These are phyloP conservation scores for Xylariaceae sp. DNA, from an alignment of 2,329 filamentous ascomycete species.

Conservation along the genomic window DNA sequence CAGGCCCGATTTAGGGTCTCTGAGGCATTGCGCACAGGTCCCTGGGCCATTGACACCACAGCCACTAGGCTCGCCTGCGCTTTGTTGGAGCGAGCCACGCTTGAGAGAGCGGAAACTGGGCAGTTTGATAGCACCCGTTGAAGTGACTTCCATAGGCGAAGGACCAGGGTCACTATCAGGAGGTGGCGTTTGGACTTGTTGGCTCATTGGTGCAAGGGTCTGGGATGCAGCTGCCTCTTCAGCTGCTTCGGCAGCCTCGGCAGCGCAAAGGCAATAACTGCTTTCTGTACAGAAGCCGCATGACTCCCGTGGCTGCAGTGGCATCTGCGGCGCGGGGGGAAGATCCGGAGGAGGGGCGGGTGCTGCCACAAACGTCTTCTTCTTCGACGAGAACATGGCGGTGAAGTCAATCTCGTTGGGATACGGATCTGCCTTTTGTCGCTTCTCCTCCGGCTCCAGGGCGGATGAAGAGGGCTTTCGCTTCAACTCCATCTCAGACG, in stretches of 20 bases:
- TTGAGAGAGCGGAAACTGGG: slow-evolving; percentile 38
- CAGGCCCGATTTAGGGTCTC: slow-evolving; percentile 72
- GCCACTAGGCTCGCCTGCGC: slow-evolving; percentile 29
- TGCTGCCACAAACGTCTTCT: slow-evolving; percentile 33
- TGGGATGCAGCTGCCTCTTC: slow-evolving; percentile 34
- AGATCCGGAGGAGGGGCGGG: slow-evolving; percentile 28
- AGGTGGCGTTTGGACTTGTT: slow-evolving; percentile 52
- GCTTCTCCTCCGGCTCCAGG: slow-evolving; percentile 46
- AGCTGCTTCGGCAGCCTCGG: slow-evolving; percentile 57
- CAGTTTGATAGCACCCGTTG: slow-evolving; percentile 56
- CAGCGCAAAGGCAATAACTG: slow-evolving; percentile 77
- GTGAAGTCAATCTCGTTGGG: slow-evolving; percentile 71
- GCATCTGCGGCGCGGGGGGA: slow-evolving; percentile 18
- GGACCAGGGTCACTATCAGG: slow-evolving; percentile 57
- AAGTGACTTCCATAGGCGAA: slow-evolving; percentile 53
- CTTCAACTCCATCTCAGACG: slow-evolving; percentile 41
- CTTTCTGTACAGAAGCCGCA: slow-evolving; percentile 82
- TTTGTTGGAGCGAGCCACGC: slow-evolving; percentile 25
- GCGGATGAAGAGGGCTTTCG: slow-evolving; percentile 42
- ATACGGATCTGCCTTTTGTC: slow-evolving; percentile 44
- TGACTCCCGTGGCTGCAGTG: slow-evolving; percentile 53
- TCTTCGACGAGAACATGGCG: slow-evolving; percentile 49
- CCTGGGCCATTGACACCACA: slow-evolving; percentile 68
- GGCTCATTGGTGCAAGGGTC: slow-evolving; percentile 36
- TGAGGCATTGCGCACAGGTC: slow-evolving; percentile 71